phyloP scores from a whole-genome alignment of 306 rosid genomes.

The Senna tora region DNA sequence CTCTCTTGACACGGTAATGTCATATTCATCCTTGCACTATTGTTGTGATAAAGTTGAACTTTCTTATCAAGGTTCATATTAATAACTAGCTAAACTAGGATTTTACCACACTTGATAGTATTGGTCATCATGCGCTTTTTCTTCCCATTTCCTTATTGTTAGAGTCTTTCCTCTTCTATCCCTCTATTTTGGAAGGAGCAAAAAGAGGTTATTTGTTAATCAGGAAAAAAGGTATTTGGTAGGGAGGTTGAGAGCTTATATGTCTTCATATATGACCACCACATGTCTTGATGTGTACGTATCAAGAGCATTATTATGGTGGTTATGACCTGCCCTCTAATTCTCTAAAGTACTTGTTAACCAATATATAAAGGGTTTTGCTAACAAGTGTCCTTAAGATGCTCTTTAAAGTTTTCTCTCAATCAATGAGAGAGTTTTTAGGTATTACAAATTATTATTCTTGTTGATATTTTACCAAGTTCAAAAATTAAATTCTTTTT shows the following conservation, averaged over 20 bases:
- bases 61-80: neutral
- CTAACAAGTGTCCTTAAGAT: too few species aligned
- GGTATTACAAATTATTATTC: too few species aligned
- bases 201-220: neutral
- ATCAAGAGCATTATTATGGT: neutral
- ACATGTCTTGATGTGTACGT: neutral
- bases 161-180: neutral
- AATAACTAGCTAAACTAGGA: neutral
- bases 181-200: neutral
- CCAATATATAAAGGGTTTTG: neutral
- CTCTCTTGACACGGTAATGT: slow-evolving; percentile 86
- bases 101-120: neutral
- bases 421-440: too few species aligned
- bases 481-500: too few species aligned
- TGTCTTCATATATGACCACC: neutral
- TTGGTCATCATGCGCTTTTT: neutral
- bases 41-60: neutral
- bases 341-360: neutral
- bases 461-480: too few species aligned
- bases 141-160: neutral
- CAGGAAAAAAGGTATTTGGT: neutral
- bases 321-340: neutral
- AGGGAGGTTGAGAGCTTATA: neutral
- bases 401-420: too few species aligned
- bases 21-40: neutral